Conservation (phyloP, 2,329 filamentous ascomycete species). For the Cladobotryum protrusum region DNA sequence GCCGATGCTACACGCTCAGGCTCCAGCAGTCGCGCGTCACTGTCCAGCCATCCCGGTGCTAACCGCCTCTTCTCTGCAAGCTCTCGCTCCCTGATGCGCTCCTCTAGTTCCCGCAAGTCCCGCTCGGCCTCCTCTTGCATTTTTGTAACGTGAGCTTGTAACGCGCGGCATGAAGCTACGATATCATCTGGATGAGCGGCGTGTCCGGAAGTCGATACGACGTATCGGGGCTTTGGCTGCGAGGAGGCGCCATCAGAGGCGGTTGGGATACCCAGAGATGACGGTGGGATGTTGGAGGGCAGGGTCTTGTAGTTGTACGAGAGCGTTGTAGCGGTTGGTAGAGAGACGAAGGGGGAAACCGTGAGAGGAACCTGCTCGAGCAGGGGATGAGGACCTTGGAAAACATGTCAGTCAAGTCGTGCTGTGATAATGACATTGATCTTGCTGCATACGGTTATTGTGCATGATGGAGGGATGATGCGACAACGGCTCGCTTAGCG, state of each 20-base stretch:
- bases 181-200: conserved; percentile 85
- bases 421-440: no score
- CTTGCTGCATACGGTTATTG: no score
- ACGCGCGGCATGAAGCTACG: conserved; percentile 68
- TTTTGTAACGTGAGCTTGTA: conserved; percentile 68
- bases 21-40: conserved; percentile 61
- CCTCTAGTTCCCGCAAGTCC: conserved; percentile 64
- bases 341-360: conserved; percentile 87
- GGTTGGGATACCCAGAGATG: conserved; percentile 29
- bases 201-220: conserved; percentile 71
- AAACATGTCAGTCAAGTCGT: background rate
- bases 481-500: no score
- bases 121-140: conserved; percentile 61
- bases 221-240: conserved; percentile 58
- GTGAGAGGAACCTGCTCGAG: conserved; percentile 89
- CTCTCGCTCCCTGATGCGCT: conserved; percentile 57
- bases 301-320: conserved; percentile 94
- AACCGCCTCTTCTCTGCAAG: conserved; percentile 73
- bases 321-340: conserved; percentile 83
- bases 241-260: conserved; percentile 29
- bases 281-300: conserved; percentile 70
- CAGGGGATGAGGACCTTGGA: conserved; percentile 71
- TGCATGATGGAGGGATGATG: no score
- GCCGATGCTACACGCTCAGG: conserved; percentile 48
- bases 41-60: conserved; percentile 76